A percentile compares a stretch with the other conserved stretches of the same genome.
Conservation (phyloP, 768 basidiomycete genomes). For the Podaxis sp. region DNA sequence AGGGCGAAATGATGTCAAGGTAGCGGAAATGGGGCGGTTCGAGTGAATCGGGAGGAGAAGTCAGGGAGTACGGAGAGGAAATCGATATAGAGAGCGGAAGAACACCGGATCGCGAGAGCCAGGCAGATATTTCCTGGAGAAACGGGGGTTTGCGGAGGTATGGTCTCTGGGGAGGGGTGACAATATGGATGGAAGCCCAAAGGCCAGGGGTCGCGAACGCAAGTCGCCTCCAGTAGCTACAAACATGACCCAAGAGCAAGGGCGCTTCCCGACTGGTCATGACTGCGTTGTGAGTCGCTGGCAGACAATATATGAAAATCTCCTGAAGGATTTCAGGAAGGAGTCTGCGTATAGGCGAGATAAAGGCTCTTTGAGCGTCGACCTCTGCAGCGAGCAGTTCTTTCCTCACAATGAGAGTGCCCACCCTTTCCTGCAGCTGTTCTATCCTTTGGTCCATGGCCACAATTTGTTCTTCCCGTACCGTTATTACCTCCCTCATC, state of each 20-base stretch:
- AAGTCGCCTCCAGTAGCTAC: neutral
- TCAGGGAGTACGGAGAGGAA: too few species aligned
- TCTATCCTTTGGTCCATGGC: too few species aligned
- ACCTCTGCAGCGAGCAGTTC: neutral
- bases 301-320: neutral
- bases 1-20: neutral
- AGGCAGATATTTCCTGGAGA: neutral
- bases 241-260: neutral
- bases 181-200: conserved; percentile 1
- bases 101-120: neutral
- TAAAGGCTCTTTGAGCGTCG: neutral
- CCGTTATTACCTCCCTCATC: too few species aligned
- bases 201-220: neutral
- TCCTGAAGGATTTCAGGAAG: neutral
- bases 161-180: neutral
- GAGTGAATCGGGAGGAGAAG: too few species aligned
- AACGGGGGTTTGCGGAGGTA: neutral
- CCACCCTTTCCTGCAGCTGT: too few species aligned
- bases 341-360: neutral
- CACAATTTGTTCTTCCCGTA: too few species aligned
- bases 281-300: neutral
- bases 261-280: neutral
- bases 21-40: neutral
- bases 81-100: neutral
- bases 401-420: too few species aligned